Evolutionary conservation across 257 asterid species (phyloP), one percentile per base, ranked within the genome.

Genomic region (Solanum neorickii): DNA sequence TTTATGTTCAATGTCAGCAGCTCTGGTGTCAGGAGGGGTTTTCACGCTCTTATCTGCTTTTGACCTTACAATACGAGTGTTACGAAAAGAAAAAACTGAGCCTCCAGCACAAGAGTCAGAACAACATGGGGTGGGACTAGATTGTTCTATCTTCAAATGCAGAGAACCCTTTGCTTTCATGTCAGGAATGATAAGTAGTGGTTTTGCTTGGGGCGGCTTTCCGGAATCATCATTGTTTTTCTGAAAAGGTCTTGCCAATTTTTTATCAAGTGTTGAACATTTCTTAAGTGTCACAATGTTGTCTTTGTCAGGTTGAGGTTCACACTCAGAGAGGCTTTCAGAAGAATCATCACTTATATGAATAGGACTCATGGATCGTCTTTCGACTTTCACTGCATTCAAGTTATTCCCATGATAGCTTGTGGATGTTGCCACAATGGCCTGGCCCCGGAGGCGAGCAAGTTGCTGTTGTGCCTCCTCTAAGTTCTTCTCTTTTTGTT

Each of bases 401-500:
- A 84, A 87, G 82, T 88, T 89, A 88, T 89, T 89, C 49, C 82
- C 77, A 35, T 87, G 80, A 87, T 46, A 83, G 21, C 33, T 84
- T 88, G 87, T 89, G 60, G 92, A 91, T 89, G 91, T 87, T 87
- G 73, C 88, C 73, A 70, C 75, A 46, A 5, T 76, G 87, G 73
- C 91, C 86, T 49, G 87, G 41, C 91, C 90, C 83, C 92, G 92
- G 87, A 87, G 91, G 52, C 89, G 93, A 87, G 92, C 94, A 88
- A 94, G 88, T 86, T 91, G 89, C 80, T 13, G 89, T 87, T 92
- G 92, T 86, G 94, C 89, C 86, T 91, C 95, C 78, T 90, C 93
- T 91, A 93, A 84, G 84, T 91, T 94, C 92, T 84, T 94, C 87
- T 92, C 93, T 89, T 93, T 92, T 68, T 88, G 91, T 25, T 86